Percentiles rank a stretch among this genome's conserved stretches.
Evolutionary conservation across 495 filamentous ascomycete species (phyloP).

Genomic region (Extremus antarcticus): DNA sequence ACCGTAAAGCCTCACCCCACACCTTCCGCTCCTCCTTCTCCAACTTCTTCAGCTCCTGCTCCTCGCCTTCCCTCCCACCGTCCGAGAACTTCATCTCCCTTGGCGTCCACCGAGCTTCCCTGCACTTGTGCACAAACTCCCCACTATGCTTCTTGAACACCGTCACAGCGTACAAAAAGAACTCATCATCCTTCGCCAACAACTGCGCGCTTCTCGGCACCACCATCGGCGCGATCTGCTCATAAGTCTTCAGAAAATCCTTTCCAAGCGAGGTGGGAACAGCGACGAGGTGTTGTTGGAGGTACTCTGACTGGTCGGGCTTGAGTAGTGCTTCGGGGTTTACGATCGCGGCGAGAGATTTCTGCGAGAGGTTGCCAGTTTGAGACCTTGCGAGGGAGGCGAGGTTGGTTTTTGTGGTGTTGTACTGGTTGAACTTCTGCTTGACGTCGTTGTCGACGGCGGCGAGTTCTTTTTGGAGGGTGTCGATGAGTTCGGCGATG

Average conservation of each 20-base stretch:
- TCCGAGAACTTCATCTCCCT: constrained; percentile 88
- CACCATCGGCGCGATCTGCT: constrained; percentile 72
- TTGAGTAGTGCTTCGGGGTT: constrained; percentile 59
- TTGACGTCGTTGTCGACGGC: constrained; percentile 86
- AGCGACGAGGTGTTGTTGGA: constrained; percentile 87
- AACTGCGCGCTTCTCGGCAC: constrained; percentile 77
- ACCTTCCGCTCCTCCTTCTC: constrained; percentile 71
- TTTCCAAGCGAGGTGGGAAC: constrained; percentile 68
- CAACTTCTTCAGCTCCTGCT: constrained; percentile 69
- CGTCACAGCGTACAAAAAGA: constrained; percentile 76
- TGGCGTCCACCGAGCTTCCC: constrained; percentile 87
- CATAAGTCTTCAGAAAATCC: constrained; percentile 81
- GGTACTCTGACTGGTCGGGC: constrained; percentile 76
- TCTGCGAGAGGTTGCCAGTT: constrained; percentile 88
- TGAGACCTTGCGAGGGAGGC: constrained; percentile 72
- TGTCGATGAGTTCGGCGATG: constrained; percentile 71
- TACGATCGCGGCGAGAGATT: constrained; percentile 80
- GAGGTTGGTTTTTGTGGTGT: constrained; percentile 71
- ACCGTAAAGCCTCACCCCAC: constrained; percentile 78
- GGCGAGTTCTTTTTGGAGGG: constrained; percentile 52
- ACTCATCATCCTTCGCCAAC: constrained; percentile 75
- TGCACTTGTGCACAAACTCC: constrained; percentile 80
- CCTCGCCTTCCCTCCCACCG: constrained; percentile 77
- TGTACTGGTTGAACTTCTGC: constrained; percentile 85
- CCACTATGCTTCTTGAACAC: constrained; percentile 80